Evolutionary conservation across 257 asterid species (phyloP).

Genomic region (Solanum tacnaense): DNA sequence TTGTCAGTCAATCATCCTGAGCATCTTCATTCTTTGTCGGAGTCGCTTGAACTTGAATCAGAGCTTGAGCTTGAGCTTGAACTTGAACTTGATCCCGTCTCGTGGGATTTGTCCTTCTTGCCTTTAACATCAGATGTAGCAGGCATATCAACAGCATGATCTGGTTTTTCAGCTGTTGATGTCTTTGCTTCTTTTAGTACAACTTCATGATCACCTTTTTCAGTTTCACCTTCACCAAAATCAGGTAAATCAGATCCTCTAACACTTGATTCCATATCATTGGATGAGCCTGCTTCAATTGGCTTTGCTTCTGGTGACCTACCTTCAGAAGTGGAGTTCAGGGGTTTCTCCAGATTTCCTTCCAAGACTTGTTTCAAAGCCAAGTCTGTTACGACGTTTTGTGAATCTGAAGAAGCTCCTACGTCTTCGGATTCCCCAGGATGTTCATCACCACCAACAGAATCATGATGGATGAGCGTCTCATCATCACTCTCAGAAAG

Average conservation of each 20-base stretch:
- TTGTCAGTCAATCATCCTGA: not conserved
- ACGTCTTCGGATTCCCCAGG: slow-evolving; percentile 10
- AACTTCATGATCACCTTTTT: not conserved
- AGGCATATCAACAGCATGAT: slow-evolving; percentile 15
- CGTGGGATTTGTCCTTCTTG: slow-evolving; percentile 19
- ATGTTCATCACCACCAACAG: slow-evolving; percentile 11
- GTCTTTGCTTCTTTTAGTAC: not conserved
- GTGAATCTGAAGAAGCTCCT: slow-evolving; percentile 17
- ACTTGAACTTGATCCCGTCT: slow-evolving; percentile 35
- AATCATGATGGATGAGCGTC: slow-evolving; percentile 1
- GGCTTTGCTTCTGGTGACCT: slow-evolving; percentile 12
- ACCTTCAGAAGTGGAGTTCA: slow-evolving; percentile 12
- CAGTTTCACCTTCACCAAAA: not conserved
- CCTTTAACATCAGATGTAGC: slow-evolving; percentile 11
- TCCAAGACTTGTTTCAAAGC: slow-evolving; percentile 8
- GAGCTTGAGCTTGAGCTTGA: slow-evolving; percentile 43
- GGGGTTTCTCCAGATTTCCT: slow-evolving; percentile 9
- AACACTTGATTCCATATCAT: slow-evolving; percentile 1
- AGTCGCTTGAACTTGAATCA: slow-evolving; percentile 51
- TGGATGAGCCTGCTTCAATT: slow-evolving; percentile 15
- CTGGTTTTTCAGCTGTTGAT: slow-evolving; percentile 12
- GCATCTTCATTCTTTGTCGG: slow-evolving; percentile 31
- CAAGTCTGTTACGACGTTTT: slow-evolving; percentile 9
- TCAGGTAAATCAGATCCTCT: not conserved
- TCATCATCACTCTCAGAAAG: slow-evolving; percentile 2